phyloP scores from a whole-genome alignment of 176 grass and related monocot genomes.

The Tillandsia leiboldiana region DNA sequence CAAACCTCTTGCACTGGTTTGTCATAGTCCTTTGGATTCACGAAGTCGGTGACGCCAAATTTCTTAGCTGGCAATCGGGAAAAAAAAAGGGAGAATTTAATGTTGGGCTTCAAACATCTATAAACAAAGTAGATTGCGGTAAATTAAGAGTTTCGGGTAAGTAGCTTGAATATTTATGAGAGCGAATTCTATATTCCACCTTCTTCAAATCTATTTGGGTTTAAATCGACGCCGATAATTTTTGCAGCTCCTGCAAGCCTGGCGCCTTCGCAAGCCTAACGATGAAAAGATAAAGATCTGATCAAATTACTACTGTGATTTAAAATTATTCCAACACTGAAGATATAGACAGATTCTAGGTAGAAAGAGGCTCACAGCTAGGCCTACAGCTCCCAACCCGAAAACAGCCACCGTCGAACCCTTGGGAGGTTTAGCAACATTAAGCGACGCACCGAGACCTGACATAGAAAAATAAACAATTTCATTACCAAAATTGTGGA shows the following conservation, averaged over 20 bases:
- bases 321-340: background rate
- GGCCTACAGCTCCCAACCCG: conserved; percentile 83
- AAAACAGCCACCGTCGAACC: conserved; percentile 78
- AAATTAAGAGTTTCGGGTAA: too few species aligned
- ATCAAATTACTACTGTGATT: background rate
- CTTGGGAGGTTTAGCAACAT: conserved; percentile 79
- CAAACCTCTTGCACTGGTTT: conserved; percentile 77
- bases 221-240: conserved; percentile 82
- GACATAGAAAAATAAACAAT: background rate
- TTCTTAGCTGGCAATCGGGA: conserved; percentile 46
- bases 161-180: background rate
- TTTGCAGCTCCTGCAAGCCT: conserved; percentile 61
- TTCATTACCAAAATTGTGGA: background rate
- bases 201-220: conserved; percentile 62
- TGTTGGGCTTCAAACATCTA: background rate
- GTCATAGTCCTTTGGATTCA: conserved; percentile 64
- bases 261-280: conserved; percentile 72
- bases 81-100: conserved; percentile 4
- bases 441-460: conserved; percentile 82
- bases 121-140: background rate
- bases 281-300: background rate
- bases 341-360: background rate
- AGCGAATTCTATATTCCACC: conserved; percentile 20
- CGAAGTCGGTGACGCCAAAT: conserved; percentile 73
- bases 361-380: conserved; percentile 44